A percentile compares a stretch with the other conserved stretches of the same genome.
Conservation (phyloP, 805 yeast species). For the Lachancea quebecensis region DNA sequence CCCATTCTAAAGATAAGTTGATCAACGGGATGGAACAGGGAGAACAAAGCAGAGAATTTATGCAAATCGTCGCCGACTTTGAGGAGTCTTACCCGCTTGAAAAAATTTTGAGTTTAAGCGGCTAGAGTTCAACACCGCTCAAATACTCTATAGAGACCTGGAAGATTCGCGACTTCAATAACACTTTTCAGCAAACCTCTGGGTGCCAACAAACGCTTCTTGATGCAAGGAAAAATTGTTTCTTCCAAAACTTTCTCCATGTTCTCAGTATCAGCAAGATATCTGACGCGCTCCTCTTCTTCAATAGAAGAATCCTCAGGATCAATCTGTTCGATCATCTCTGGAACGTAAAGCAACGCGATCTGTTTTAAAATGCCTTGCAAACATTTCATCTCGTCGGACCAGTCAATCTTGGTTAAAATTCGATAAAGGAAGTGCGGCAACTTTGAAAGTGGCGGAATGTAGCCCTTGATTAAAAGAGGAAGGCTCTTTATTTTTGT, state of each 20-base stretch:
- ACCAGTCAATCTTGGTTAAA: slow-evolving; percentile 55
- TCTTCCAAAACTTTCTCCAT: slow-evolving; percentile 44
- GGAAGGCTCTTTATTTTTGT: slow-evolving; percentile 52
- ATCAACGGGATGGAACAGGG: background rate
- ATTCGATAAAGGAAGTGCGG: slow-evolving; percentile 60
- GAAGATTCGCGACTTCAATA: slow-evolving; percentile 82
- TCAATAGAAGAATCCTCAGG: slow-evolving; percentile 13
- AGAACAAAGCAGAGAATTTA: slow-evolving; percentile 1
- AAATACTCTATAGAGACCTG: slow-evolving; percentile 85
- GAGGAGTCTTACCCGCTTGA: background rate
- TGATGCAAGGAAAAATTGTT: slow-evolving; percentile 57
- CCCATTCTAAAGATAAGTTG: background rate
- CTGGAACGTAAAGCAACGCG: slow-evolving; percentile 70
- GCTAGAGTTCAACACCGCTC: slow-evolving; percentile 63
- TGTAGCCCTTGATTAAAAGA: slow-evolving; percentile 53
- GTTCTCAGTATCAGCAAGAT: slow-evolving; percentile 25
- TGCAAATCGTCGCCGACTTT: slow-evolving; percentile 3
- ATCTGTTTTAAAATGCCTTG: slow-evolving; percentile 58
- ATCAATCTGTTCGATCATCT: slow-evolving; percentile 29
- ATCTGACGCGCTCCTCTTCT: slow-evolving; percentile 22
- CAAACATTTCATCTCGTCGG: slow-evolving; percentile 62
- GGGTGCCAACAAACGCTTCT: slow-evolving; percentile 60
- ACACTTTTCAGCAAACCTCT: slow-evolving; percentile 44
- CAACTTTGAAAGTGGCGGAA: slow-evolving; percentile 57
- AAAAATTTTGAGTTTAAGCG: background rate